phyloP scores from a whole-genome alignment of 179 eudicot genomes.

The Silene noctiflora region DNA sequence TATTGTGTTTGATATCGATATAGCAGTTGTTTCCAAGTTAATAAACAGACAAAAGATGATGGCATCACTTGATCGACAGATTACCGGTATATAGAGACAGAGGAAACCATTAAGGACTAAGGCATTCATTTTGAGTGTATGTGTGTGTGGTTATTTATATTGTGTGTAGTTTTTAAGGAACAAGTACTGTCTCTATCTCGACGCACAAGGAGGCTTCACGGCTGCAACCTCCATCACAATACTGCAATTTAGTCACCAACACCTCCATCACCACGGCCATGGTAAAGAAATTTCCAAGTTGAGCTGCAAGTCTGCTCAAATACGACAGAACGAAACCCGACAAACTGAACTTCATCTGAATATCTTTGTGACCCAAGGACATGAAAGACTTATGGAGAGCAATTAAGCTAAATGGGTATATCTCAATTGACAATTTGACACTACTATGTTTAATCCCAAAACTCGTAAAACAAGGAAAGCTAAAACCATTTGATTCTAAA shows the following conservation, averaged over 20 bases:
- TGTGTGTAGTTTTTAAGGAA: background rate
- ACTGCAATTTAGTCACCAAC: background rate
- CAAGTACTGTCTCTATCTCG: background rate
- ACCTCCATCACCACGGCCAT: conserved; percentile 2
- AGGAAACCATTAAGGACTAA: background rate
- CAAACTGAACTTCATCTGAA: background rate
- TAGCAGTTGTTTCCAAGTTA: background rate
- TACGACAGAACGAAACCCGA: background rate
- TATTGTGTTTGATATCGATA: background rate
- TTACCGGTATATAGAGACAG: background rate
- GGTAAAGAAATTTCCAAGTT: background rate
- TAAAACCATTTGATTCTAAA: no score
- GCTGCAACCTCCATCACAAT: background rate
- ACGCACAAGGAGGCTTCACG: background rate
- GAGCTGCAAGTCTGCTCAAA: conserved; percentile 3
- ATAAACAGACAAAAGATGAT: background rate
- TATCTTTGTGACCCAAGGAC: background rate
- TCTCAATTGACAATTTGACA: no score
- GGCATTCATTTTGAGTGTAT: conserved; percentile 6
- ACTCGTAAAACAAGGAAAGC: no score
- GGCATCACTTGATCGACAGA: background rate
- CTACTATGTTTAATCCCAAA: no score
- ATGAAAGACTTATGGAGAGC: background rate
- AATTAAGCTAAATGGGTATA: no score
- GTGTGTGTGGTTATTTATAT: background rate